Percentiles rank a stretch among this genome's conserved stretches.
phyloP scores from a whole-genome alignment of 163 green algal species.

The Scenedesmus sp. region DNA sequence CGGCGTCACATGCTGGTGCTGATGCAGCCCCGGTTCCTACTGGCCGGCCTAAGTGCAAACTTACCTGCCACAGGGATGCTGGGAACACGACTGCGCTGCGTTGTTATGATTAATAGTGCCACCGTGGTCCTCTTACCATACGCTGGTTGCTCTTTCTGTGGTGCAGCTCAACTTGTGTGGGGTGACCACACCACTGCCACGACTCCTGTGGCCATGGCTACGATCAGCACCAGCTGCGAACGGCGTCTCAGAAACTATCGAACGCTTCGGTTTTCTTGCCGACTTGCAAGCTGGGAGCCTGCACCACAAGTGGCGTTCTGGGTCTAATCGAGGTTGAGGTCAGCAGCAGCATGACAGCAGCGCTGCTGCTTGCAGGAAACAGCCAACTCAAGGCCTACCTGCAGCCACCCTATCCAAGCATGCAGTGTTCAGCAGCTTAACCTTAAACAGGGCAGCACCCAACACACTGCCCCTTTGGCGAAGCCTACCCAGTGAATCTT shows the following conservation, averaged over 20 bases:
- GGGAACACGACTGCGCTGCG: background rate
- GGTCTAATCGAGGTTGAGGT: background rate
- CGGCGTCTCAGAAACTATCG: background rate
- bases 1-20: background rate
- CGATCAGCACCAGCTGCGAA: background rate
- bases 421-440: background rate
- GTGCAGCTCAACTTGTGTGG: background rate
- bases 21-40: background rate
- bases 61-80: background rate
- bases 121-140: background rate
- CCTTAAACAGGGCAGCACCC: background rate
- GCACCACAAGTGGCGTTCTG: background rate
- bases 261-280: background rate
- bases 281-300: background rate
- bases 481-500: too few relatives aligned
- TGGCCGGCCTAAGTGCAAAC: background rate
- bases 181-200: background rate
- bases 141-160: background rate
- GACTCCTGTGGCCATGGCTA: background rate
- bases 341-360: background rate
- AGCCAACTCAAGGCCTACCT: background rate
- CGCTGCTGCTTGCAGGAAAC: background rate
- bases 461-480: too few relatives aligned
- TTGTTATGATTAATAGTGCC: background rate
- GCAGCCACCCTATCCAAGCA: background rate